These are phyloP conservation scores for Chalciporus chontae DNA, from an alignment of 768 basidiomycete genomes.

Conservation along the genomic window DNA sequence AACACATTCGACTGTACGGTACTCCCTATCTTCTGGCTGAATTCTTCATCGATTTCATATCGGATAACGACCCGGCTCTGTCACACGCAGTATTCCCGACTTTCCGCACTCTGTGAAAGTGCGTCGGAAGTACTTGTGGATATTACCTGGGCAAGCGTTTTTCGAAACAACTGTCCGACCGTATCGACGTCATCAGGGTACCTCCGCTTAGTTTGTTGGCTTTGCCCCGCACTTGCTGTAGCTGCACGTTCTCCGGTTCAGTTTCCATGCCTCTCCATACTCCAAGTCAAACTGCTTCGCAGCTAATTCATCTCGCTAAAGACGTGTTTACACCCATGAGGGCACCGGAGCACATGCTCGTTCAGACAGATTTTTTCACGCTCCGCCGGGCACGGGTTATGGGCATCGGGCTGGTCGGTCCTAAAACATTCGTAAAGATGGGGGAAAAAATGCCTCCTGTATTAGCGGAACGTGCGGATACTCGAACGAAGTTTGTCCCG, in stretches of 20 bases:
- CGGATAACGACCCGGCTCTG: conserved; percentile 14
- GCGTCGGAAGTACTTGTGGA: not conserved
- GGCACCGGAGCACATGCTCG: conserved; percentile 3
- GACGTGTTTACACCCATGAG: not conserved
- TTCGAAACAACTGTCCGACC: not conserved
- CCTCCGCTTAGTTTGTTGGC: not conserved
- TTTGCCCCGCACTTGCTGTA: not conserved
- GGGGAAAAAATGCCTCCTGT: not conserved
- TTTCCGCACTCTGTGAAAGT: not conserved
- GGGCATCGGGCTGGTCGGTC: not conserved
- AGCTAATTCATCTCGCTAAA: conserved; percentile 14
- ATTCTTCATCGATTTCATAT: conserved; percentile 1
- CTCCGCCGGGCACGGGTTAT: conserved; percentile 9
- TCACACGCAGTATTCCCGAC: conserved; percentile 1
- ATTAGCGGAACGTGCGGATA: conserved; percentile 12
- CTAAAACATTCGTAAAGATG: not conserved
- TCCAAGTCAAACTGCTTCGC: not conserved
- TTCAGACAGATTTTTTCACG: not conserved
- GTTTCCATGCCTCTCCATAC: not conserved
- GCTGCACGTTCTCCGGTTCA: not conserved
- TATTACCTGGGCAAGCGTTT: conserved; percentile 10
- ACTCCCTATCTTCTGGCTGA: not conserved
- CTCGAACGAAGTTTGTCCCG: conserved; percentile 6
- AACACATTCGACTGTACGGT: not conserved
- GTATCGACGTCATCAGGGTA: conserved; percentile 22